Evolutionary conservation across 805 yeast genomes (phyloP).

Genomic region (Ogataea pignaliae): DNA sequence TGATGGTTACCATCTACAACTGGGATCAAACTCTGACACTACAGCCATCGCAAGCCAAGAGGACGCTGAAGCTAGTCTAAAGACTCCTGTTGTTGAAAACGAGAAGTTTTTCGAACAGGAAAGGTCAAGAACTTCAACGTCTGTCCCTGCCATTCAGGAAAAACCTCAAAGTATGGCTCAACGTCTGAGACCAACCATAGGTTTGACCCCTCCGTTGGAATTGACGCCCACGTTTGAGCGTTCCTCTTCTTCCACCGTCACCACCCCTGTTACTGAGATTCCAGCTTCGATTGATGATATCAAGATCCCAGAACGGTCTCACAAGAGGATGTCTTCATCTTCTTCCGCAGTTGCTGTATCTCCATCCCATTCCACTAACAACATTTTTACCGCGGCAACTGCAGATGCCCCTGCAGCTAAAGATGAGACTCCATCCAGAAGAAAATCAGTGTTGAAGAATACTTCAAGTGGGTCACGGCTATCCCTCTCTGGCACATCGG

Average conservation of each 20-base stretch:
- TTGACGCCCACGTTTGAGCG: conserved; percentile 6
- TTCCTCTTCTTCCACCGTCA: conserved; percentile 12
- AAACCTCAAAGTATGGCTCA: conserved; percentile 38
- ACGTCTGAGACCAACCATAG: conserved; percentile 39
- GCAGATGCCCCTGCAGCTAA: not conserved
- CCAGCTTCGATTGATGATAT: conserved; percentile 5
- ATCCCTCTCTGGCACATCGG: conserved; percentile 22
- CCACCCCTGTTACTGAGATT: not conserved
- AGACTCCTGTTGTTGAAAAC: no score
- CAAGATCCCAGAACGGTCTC: conserved; percentile 32
- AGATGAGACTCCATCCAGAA: conserved; percentile 19
- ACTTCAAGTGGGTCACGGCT: conserved; percentile 13
- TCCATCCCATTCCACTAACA: conserved; percentile 1
- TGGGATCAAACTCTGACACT: not conserved
- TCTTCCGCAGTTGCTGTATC: not conserved
- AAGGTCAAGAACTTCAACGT: not conserved
- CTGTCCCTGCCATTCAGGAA: conserved; percentile 3
- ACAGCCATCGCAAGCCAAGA: conserved; percentile 8
- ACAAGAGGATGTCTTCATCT: conserved; percentile 20
- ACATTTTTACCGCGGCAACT: not conserved
- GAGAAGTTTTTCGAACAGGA: no score
- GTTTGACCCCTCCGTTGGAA: conserved; percentile 17
- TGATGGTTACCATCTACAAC: not conserved
- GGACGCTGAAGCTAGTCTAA: not conserved
- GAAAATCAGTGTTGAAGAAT: conserved; percentile 46